phyloP scores from a whole-genome alignment of 1,139 yeast species.

The Yamadazyma taylorii region DNA sequence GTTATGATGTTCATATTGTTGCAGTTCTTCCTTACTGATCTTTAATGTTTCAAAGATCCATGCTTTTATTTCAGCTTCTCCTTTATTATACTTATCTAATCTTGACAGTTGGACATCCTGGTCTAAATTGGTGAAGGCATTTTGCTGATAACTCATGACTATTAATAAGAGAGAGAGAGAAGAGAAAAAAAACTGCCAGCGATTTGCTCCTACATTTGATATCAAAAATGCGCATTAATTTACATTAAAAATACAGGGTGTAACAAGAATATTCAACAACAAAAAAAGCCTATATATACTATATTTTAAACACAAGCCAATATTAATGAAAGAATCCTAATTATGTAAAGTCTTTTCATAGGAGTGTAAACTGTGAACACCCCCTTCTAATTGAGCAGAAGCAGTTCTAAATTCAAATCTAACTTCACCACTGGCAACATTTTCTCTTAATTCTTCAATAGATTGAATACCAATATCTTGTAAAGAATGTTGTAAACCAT shows the following conservation, averaged over 20 bases:
- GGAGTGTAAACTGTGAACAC: slow-evolving; percentile 94
- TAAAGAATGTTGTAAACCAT: slow-evolving; percentile 97
- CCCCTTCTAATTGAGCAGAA: slow-evolving; percentile 98
- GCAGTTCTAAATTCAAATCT: slow-evolving; percentile 98
- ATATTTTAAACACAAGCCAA: not conserved
- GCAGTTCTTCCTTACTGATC: slow-evolving; percentile 17
- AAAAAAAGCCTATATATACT: not conserved
- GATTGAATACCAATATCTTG: slow-evolving; percentile 94
- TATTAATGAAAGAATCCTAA: slow-evolving; percentile 8
- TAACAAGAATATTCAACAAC: too few relatives aligned
- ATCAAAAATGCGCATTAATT: not conserved
- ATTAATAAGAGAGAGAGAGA: too few relatives aligned
- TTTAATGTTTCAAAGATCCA: slow-evolving; percentile 47
- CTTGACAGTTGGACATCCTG: slow-evolving; percentile 34
- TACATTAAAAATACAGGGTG: slow-evolving; percentile 1
- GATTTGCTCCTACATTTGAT: slow-evolving; percentile 1
- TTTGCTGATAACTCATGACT: slow-evolving; percentile 14
- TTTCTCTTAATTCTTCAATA: slow-evolving; percentile 59
- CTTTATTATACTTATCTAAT: slow-evolving; percentile 45
- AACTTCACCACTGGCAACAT: slow-evolving; percentile 66
- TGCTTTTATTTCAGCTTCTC: slow-evolving; percentile 45
- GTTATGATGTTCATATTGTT: slow-evolving; percentile 13
- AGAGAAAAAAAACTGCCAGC: too few relatives aligned
- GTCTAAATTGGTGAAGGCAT: slow-evolving; percentile 52
- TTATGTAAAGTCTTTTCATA: slow-evolving; percentile 97